phyloP scores from a whole-genome alignment of 352 stramenopile species.

The Pythium aquatile region DNA sequence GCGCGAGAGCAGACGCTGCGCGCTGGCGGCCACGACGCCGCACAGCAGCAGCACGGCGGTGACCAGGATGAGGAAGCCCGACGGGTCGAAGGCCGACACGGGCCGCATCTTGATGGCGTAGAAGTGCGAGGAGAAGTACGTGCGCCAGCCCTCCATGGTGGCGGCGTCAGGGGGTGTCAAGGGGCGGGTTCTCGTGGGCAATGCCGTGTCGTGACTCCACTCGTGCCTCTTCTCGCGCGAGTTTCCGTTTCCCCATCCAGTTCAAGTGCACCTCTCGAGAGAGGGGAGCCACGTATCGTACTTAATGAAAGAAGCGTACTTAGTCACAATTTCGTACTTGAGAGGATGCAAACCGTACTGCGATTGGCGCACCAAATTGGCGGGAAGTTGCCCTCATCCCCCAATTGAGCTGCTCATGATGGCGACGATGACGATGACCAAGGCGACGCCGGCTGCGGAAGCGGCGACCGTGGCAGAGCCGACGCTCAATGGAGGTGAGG shows the following conservation, averaged over 20 bases:
- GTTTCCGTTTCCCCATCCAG: slow-evolving; percentile 9
- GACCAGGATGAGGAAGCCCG: slow-evolving; percentile 83
- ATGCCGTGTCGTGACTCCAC: background rate
- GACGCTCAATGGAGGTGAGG: background rate
- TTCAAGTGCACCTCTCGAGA: slow-evolving; percentile 9
- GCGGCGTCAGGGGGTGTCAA: background rate
- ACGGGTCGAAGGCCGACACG: slow-evolving; percentile 81
- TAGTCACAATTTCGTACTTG: slow-evolving; percentile 6
- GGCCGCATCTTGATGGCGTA: slow-evolving; percentile 80
- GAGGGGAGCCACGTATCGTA: background rate
- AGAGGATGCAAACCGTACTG: background rate
- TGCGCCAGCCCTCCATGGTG: slow-evolving; percentile 64
- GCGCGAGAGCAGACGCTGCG: slow-evolving; percentile 41
- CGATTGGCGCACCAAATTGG: slow-evolving; percentile 17
- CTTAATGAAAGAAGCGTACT: slow-evolving; percentile 5
- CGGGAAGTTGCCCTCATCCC: slow-evolving; percentile 4
- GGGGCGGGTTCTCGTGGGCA: background rate
- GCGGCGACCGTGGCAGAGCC: background rate
- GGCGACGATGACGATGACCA: background rate
- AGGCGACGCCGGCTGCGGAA: background rate
- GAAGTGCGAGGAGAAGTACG: slow-evolving; percentile 83
- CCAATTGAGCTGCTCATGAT: slow-evolving; percentile 10
- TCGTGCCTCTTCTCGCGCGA: background rate
- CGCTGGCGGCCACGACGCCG: slow-evolving; percentile 52
- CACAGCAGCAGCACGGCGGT: slow-evolving; percentile 65